Base-by-base conservation (phyloP, 2,329 filamentous ascomycete species). In the Emmonsiellopsis sp. region DNA sequence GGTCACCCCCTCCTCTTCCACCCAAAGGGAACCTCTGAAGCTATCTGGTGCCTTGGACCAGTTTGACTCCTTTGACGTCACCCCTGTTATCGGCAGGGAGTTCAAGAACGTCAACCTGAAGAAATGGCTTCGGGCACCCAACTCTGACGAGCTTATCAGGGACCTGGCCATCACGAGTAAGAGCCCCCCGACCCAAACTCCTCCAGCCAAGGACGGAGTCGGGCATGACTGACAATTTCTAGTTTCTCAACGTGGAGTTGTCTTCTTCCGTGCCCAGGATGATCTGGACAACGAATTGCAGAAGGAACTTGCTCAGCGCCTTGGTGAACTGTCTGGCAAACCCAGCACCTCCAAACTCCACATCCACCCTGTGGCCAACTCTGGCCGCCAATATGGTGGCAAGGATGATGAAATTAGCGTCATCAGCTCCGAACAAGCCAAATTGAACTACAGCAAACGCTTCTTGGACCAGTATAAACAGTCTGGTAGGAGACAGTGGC, bases 261-360 rank as follows among this genome's bases (percentile, higher is more conserved):
- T 79, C 15, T 79, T 80, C 65, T 79, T 79, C 66, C 74, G 77
- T 45, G 72, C 73, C 44, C 77, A 80, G 56, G 68, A 76, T 58
- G 69, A 71, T 37, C 66, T 80, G 10, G 71, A 69, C 48, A 71
- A 78, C 43, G 70, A 76, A 4, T 67, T 76, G 11, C 78, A 81
- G 58, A 81, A 81, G 65, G 64, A 73, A 15, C 71, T 81, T 11
- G 71, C 73, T 45, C 76, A 79, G 53, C 68, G 73, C 11, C 69
- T 78, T 0, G 75, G 75, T 11, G 67, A 73, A 55, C 67, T 77
- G 9, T 69, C 72, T 5, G 74, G 74, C 52, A 76, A 77, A 60
- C 75, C 75, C 3, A 67, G 63, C 52, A 71, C 70, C 10, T 77
- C 74, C 0, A 60, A 67, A 26, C 64, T 77, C 7, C 75, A 78